phyloP scores from a whole-genome alignment of 2,329 filamentous ascomycete genomes.

The Cladorrhinum sp. region DNA sequence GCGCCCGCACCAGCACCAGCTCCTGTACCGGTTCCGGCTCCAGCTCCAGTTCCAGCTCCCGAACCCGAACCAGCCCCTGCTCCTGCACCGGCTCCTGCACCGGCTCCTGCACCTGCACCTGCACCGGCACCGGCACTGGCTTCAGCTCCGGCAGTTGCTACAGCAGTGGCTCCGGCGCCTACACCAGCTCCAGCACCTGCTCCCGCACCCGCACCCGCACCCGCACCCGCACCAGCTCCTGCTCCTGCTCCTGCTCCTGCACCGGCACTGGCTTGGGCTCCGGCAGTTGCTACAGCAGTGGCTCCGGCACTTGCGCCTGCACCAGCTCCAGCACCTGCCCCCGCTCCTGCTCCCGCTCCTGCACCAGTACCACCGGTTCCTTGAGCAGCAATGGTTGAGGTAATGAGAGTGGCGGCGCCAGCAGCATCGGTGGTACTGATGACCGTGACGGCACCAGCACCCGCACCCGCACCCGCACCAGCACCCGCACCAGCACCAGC shows the following conservation, averaged over 20 bases:
- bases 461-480: not conserved
- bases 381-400: not conserved
- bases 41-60: not conserved
- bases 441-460: not conserved
- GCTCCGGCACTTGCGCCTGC: not conserved
- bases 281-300: not conserved
- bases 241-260: not conserved
- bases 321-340: not conserved
- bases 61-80: not conserved
- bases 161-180: not conserved
- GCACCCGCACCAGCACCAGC: not conserved
- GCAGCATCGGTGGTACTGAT: constrained; percentile 9
- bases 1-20: not conserved
- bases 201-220: not conserved
- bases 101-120: not conserved
- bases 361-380: not conserved
- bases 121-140: not conserved
- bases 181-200: not conserved
- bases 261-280: not conserved
- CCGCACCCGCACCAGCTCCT: constrained; percentile 1
- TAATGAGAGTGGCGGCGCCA: constrained; percentile 1
- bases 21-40: not conserved
- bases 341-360: not conserved
- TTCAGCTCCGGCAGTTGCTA: not conserved
- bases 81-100: not conserved